A percentile compares a stretch with the other conserved stretches of the same genome.
Evolutionary conservation across 495 filamentous ascomycete species (phyloP).

Genomic region (Lophium mytilinum): DNA sequence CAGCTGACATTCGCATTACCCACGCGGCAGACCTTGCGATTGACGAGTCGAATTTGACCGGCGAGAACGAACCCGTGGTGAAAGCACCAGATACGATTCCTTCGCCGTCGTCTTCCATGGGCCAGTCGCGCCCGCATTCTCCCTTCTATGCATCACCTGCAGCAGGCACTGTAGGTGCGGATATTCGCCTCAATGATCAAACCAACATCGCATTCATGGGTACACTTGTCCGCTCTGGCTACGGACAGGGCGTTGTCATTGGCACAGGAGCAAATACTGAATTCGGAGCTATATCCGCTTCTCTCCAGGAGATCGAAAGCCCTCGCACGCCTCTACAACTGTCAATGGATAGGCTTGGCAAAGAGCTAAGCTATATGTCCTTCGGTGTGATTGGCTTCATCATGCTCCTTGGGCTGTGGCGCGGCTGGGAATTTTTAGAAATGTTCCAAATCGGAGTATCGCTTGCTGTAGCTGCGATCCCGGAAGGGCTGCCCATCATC

Average conservation of each 20-base stretch:
- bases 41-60: slow-evolving; percentile 95
- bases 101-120: neutral
- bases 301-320: slow-evolving; percentile 86
- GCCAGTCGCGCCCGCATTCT: slow-evolving; percentile 39
- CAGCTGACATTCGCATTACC: slow-evolving; percentile 92
- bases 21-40: slow-evolving; percentile 79
- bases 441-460: slow-evolving; percentile 98
- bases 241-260: slow-evolving; percentile 92
- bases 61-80: slow-evolving; percentile 86
- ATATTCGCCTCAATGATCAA: slow-evolving; percentile 57
- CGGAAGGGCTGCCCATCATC: slow-evolving; percentile 94
- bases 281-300: slow-evolving; percentile 92
- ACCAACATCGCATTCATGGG: slow-evolving; percentile 97
- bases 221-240: slow-evolving; percentile 89
- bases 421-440: slow-evolving; percentile 81
- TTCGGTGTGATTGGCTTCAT: slow-evolving; percentile 93
- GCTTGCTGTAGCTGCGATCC: slow-evolving; percentile 92
- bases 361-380: slow-evolving; percentile 90
- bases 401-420: slow-evolving; percentile 75
- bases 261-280: slow-evolving; percentile 87
- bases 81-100: slow-evolving; percentile 60
- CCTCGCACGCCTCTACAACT: slow-evolving; percentile 87
- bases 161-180: slow-evolving; percentile 53
- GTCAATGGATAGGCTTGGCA: slow-evolving; percentile 93
- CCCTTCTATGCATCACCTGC: slow-evolving; percentile 55